These are phyloP conservation scores for Excoecaria cochinchinensis DNA, from an alignment of 345 rosid genomes.

Conservation along the genomic window DNA sequence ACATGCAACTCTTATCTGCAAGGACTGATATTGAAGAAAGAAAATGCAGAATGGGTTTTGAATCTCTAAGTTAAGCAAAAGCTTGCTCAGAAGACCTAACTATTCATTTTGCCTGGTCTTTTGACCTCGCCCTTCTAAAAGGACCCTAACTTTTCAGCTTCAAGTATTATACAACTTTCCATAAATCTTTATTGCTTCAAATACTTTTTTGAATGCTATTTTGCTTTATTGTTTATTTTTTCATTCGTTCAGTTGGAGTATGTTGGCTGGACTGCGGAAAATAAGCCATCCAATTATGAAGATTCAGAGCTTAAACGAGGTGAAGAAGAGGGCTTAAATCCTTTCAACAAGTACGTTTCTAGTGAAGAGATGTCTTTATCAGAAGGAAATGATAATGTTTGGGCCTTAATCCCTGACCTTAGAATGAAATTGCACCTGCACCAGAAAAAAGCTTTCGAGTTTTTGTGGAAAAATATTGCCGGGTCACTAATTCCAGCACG, in stretches of 20 bases:
- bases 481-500: slow-evolving; percentile 64
- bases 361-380: slow-evolving; percentile 25
- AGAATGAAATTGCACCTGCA: slow-evolving; percentile 64
- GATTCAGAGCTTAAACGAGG: slow-evolving; percentile 27
- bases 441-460: slow-evolving; percentile 87
- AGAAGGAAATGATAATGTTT: slow-evolving; percentile 63
- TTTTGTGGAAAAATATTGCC: slow-evolving; percentile 78
- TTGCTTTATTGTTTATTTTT: neutral
- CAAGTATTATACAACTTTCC: neutral
- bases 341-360: slow-evolving; percentile 28
- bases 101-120: too few relatives aligned
- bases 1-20: too few relatives aligned
- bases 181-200: neutral
- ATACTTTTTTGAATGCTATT: slow-evolving; percentile 4
- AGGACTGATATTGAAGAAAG: too few relatives aligned
- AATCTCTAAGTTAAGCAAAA: too few relatives aligned
- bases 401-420: slow-evolving; percentile 81
- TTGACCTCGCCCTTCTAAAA: too few relatives aligned
- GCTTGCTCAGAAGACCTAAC: too few relatives aligned
- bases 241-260: slow-evolving; percentile 39
- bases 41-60: too few relatives aligned
- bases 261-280: slow-evolving; percentile 43
- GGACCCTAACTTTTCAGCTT: too few relatives aligned
- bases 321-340: slow-evolving; percentile 32
- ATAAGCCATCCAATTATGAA: slow-evolving; percentile 34